Percentiles rank a stretch among this genome's conserved stretches.
Evolutionary conservation across 768 basidiomycete genomes (phyloP).

Genomic region (Amanita polypyramis): DNA sequence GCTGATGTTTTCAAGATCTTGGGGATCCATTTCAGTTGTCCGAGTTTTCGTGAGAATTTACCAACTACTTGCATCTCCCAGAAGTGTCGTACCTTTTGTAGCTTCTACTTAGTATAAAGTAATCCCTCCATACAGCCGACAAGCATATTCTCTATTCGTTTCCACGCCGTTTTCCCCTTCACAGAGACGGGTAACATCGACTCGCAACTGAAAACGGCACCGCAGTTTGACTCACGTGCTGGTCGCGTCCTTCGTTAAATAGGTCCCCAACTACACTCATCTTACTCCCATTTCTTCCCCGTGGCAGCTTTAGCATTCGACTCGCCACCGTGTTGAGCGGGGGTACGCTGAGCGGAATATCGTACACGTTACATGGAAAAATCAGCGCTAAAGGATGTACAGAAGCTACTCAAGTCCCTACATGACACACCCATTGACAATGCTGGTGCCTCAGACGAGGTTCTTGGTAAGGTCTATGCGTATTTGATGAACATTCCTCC

Average conservation of each 20-base stretch:
- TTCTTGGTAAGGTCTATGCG: slow-evolving; percentile 38
- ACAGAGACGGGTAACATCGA: too few relatives aligned
- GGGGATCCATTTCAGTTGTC: slow-evolving; percentile 1
- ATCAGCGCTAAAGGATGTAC: slow-evolving; percentile 22
- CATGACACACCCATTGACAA: slow-evolving; percentile 51
- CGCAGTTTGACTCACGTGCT: slow-evolving; percentile 1
- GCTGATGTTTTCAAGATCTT: slow-evolving; percentile 4
- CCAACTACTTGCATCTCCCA: background rate
- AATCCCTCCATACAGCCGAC: too few relatives aligned
- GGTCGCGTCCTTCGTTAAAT: background rate
- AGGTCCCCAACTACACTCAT: background rate
- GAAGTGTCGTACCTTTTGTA: too few relatives aligned
- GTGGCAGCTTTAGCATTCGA: background rate
- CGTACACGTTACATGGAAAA: background rate
- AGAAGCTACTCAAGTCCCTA: slow-evolving; percentile 39
- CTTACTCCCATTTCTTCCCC: background rate
- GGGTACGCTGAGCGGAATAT: background rate
- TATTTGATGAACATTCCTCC: slow-evolving; percentile 41
- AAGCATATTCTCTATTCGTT: too few relatives aligned
- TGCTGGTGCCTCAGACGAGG: slow-evolving; percentile 32
- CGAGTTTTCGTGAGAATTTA: background rate
- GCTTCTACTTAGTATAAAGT: too few relatives aligned
- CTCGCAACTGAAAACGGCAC: too few relatives aligned
- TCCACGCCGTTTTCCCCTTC: too few relatives aligned
- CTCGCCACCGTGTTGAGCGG: background rate